These are phyloP conservation scores for Hypoxylon sp. DNA, from an alignment of 2,329 filamentous ascomycete species.

Conservation along the genomic window DNA sequence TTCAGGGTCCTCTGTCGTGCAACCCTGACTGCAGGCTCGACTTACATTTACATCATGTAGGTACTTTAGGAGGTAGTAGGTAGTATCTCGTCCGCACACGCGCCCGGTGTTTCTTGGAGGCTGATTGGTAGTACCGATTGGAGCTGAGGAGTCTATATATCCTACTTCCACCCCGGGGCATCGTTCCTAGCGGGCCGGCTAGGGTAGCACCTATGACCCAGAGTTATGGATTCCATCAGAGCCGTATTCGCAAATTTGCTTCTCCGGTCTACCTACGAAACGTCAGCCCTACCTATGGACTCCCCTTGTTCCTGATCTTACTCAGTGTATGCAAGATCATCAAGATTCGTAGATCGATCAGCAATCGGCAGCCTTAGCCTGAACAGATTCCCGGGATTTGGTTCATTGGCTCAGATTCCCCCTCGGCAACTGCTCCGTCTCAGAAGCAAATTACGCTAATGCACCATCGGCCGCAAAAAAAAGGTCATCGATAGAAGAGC, in stretches of 20 bases:
- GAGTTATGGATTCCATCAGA: neutral
- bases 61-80: too few relatives aligned
- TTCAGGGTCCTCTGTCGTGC: conserved; percentile 26
- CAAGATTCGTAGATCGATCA: conserved; percentile 27
- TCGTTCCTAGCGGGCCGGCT: neutral
- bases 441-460: conserved; percentile 26
- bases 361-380: conserved; percentile 33
- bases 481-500: conserved; percentile 14
- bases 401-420: conserved; percentile 22
- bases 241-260: conserved; percentile 18
- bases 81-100: neutral
- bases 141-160: conserved; percentile 1
- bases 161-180: neutral
- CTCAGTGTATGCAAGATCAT: conserved; percentile 31
- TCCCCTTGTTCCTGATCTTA: conserved; percentile 21
- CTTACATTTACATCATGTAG: neutral
- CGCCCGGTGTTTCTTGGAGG: neutral
- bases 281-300: conserved; percentile 35
- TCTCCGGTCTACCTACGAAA: neutral
- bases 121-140: too few relatives aligned
- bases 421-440: conserved; percentile 16
- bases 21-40: neutral
- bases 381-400: conserved; percentile 22
- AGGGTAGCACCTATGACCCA: neutral
- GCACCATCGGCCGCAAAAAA: conserved; percentile 29